Evolutionary conservation across 164 flowering plant genomes (phyloP).

Genomic region (Vitis labrusca): DNA sequence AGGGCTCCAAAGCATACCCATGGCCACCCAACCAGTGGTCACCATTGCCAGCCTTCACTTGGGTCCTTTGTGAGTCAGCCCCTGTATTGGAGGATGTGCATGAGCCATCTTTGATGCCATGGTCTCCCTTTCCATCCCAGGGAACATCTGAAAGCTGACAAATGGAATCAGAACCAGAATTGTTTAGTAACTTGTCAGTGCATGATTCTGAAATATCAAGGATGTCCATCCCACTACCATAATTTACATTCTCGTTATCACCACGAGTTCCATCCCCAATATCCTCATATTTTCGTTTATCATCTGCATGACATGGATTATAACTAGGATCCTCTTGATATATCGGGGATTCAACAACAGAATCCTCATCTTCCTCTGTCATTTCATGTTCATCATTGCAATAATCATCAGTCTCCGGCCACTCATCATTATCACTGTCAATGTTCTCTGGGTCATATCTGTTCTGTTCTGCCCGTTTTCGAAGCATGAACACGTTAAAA

Average conservation of each 20-base stretch:
- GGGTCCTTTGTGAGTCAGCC: slow-evolving; percentile 18
- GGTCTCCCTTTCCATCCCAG: slow-evolving; percentile 20
- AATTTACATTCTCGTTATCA: slow-evolving; percentile 4
- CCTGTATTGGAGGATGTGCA: slow-evolving; percentile 39
- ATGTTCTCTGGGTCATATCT: slow-evolving; percentile 34
- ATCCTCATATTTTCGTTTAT: slow-evolving; percentile 12
- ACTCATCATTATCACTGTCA: slow-evolving; percentile 68
- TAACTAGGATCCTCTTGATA: slow-evolving; percentile 12
- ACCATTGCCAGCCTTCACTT: slow-evolving; percentile 16
- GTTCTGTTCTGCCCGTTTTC: slow-evolving; percentile 56
- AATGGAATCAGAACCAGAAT: slow-evolving; percentile 1
- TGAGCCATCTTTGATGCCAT: slow-evolving; percentile 40
- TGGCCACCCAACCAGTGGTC: slow-evolving; percentile 25
- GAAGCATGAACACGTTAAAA: slow-evolving; percentile 60
- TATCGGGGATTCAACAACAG: slow-evolving; percentile 33
- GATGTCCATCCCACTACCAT: not conserved
- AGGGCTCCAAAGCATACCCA: slow-evolving; percentile 35
- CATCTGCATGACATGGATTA: not conserved
- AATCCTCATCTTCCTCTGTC: slow-evolving; percentile 38
- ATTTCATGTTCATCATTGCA: slow-evolving; percentile 18
- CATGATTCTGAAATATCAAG: not conserved
- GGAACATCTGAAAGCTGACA: not conserved
- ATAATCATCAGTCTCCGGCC: slow-evolving; percentile 31
- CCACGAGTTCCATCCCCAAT: slow-evolving; percentile 3
- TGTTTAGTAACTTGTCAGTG: not conserved